phyloP scores from a whole-genome alignment of 441 rosid genomes.

The Erysimum pusillum region DNA sequence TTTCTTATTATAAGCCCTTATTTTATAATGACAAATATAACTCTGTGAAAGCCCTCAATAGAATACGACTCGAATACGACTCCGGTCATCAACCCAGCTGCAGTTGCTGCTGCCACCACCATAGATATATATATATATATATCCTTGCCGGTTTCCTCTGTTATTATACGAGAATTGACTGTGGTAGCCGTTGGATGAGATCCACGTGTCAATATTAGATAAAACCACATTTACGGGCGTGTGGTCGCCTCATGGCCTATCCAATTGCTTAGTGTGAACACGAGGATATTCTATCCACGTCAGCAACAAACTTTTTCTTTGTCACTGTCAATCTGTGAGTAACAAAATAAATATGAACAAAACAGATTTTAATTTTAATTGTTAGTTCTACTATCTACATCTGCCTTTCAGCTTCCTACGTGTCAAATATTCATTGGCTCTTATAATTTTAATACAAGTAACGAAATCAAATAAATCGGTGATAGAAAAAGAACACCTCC shows the following conservation, averaged over 20 bases:
- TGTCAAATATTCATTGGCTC: background rate
- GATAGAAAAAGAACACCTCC: slow-evolving; percentile 23
- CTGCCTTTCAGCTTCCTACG: background rate
- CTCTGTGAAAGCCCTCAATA: too few species aligned
- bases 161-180: background rate
- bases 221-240: slow-evolving; percentile 51
- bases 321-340: background rate
- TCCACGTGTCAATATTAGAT: slow-evolving; percentile 15
- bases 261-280: slow-evolving; percentile 30
- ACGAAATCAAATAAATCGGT: slow-evolving; percentile 13
- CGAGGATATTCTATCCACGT: slow-evolving; percentile 35
- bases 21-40: too few species aligned
- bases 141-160: slow-evolving; percentile 3
- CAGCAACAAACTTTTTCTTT: background rate
- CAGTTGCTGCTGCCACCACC: slow-evolving; percentile 7
- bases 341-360: background rate
- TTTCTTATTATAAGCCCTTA: too few species aligned
- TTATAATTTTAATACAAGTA: background rate
- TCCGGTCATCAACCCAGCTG: background rate
- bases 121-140: too few species aligned
- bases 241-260: slow-evolving; percentile 67
- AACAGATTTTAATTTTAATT: background rate
- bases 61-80: slow-evolving; percentile 7
- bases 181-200: slow-evolving; percentile 50
- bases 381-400: slow-evolving; percentile 23